Evolutionary conservation across 768 basidiomycete species (phyloP).

Genomic region (Suillus hirtellus): DNA sequence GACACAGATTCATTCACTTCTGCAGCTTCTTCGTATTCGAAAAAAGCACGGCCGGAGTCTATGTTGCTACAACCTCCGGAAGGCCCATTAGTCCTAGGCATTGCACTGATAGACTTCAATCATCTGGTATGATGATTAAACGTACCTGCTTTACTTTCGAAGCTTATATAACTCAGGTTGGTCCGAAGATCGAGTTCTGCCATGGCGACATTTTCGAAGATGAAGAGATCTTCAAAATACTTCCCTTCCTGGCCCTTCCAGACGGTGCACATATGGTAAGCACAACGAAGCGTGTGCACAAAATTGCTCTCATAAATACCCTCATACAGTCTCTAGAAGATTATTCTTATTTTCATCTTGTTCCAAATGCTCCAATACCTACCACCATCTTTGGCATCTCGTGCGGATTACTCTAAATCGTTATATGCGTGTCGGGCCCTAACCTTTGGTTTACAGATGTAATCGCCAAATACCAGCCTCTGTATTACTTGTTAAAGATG

Average conservation of each 20-base stretch:
- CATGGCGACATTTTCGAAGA: conserved; percentile 80
- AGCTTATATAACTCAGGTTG: conserved; percentile 55
- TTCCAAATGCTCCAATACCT: conserved; percentile 66
- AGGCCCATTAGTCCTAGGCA: conserved; percentile 72
- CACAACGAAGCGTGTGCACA: conserved; percentile 3
- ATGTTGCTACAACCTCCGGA: conserved; percentile 59
- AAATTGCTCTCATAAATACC: conserved; percentile 14
- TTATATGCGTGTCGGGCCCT: background rate
- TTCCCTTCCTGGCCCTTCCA: conserved; percentile 95
- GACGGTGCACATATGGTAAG: conserved; percentile 92
- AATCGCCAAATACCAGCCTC: conserved; percentile 91
- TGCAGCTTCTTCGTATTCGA: conserved; percentile 51
- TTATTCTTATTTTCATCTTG: conserved; percentile 94
- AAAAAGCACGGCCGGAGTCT: conserved; percentile 79
- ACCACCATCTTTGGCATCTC: conserved; percentile 96
- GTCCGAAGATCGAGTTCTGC: conserved; percentile 87
- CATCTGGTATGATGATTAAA: conserved; percentile 65
- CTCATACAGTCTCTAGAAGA: conserved; percentile 57
- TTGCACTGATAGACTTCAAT: conserved; percentile 94
- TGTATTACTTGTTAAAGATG: conserved; percentile 70
- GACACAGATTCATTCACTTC: conserved; percentile 64
- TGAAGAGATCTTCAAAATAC: conserved; percentile 78
- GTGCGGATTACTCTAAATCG: conserved; percentile 43
- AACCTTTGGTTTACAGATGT: conserved; percentile 51
- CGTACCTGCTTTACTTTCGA: conserved; percentile 14